Conservation (phyloP, 495 filamentous ascomycete genomes). For the Terfezia claveryi region DNA sequence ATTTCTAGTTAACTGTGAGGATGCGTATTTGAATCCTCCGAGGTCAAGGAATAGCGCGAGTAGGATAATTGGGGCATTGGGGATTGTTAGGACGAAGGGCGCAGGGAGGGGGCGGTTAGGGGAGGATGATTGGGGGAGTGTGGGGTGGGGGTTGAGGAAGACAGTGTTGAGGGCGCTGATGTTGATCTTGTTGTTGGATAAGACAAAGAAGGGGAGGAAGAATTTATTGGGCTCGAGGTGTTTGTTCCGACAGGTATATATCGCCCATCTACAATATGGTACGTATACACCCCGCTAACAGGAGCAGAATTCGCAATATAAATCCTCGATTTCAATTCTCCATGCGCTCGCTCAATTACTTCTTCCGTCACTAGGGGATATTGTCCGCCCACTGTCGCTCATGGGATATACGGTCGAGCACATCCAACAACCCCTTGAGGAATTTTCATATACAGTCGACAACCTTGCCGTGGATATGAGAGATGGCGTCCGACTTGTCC, state of each 20-base stretch:
- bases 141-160: slow-evolving; percentile 30
- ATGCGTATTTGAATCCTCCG: slow-evolving; percentile 21
- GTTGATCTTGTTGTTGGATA: slow-evolving; percentile 38
- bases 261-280: no score
- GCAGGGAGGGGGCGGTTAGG: slow-evolving; percentile 4
- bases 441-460: slow-evolving; percentile 34
- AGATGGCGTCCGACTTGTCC: slow-evolving; percentile 38
- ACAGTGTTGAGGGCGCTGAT: slow-evolving; percentile 39
- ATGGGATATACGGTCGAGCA: slow-evolving; percentile 33
- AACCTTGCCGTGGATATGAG: slow-evolving; percentile 45
- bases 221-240: slow-evolving; percentile 14
- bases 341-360: slow-evolving; percentile 30
- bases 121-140: slow-evolving; percentile 22
- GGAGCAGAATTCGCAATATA: slow-evolving; percentile 20
- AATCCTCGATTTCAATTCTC: slow-evolving; percentile 34
- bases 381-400: slow-evolving; percentile 31
- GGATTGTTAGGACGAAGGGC: not conserved
- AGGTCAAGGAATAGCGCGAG: slow-evolving; percentile 2
- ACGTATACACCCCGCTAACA: no score
- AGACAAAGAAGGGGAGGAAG: slow-evolving; percentile 22
- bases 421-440: slow-evolving; percentile 34
- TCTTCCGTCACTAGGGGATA: slow-evolving; percentile 38
- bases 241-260: slow-evolving; percentile 18
- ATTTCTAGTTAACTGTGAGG: slow-evolving; percentile 38
- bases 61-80: not conserved